Conservation (phyloP, 2,329 filamentous ascomycete species). For the Talaromyces piceae region DNA sequence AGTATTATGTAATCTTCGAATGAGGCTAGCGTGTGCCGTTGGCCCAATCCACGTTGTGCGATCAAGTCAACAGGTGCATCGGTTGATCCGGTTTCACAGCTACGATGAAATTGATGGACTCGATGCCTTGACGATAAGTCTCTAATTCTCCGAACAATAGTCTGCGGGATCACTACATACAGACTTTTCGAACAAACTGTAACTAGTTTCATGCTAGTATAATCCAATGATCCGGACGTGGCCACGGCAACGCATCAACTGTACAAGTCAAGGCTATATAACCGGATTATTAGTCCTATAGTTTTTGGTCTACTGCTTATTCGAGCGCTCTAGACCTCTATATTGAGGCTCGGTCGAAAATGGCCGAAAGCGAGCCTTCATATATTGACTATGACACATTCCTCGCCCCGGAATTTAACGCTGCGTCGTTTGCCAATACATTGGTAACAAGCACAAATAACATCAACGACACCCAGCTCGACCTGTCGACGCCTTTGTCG, state of each 20-base stretch:
- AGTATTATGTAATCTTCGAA: background rate
- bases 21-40: background rate
- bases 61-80: background rate
- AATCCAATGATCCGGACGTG: background rate
- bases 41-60: background rate
- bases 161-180: background rate
- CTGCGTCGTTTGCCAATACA: slow-evolving; percentile 75
- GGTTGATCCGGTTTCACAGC: background rate
- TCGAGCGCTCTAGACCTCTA: background rate
- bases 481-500: slow-evolving; percentile 88
- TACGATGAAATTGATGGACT: background rate
- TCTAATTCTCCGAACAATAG: background rate
- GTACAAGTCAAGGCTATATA: background rate
- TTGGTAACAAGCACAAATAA: slow-evolving; percentile 90
- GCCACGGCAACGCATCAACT: background rate
- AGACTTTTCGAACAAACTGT: background rate
- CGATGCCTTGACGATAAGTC: background rate
- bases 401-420: slow-evolving; percentile 72
- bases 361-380: slow-evolving; percentile 48
- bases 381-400: slow-evolving; percentile 97
- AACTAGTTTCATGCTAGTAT: background rate
- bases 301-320: background rate
- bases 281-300: no score
- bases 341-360: slow-evolving; percentile 11
- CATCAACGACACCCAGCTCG: slow-evolving; percentile 76